Evolutionary conservation across 345 rosid genomes (phyloP).

Genomic region (Luvunga scandens): DNA sequence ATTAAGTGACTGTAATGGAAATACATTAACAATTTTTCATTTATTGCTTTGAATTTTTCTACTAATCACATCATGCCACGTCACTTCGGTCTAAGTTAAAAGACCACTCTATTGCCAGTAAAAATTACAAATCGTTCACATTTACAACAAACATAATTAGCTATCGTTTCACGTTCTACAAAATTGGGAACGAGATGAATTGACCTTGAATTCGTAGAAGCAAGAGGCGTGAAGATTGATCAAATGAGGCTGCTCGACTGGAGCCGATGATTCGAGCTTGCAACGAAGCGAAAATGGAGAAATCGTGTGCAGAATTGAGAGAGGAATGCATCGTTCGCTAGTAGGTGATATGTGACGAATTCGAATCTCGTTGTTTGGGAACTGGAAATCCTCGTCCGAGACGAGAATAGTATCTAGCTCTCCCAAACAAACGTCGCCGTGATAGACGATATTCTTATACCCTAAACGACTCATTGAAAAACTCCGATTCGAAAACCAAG

Average conservation of each 20-base stretch:
- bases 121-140: not conserved
- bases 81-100: no score
- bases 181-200: not conserved
- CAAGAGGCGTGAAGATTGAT: constrained; percentile 88
- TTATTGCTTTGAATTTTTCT: no score
- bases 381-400: constrained; percentile 53
- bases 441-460: constrained; percentile 75
- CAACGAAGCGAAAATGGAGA: constrained; percentile 80
- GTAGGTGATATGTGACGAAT: constrained; percentile 68
- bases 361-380: constrained; percentile 90
- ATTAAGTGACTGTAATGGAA: not conserved
- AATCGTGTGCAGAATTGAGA: constrained; percentile 79
- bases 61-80: no score
- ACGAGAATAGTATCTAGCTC: constrained; percentile 70
- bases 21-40: no score
- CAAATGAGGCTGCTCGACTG: constrained; percentile 53
- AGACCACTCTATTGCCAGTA: not conserved
- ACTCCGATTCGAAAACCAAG: not conserved
- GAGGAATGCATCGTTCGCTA: constrained; percentile 93
- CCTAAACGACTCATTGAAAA: constrained; percentile 72
- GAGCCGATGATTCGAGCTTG: constrained; percentile 81
- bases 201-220: constrained; percentile 82
- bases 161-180: not conserved
- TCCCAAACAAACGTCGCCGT: constrained; percentile 73
- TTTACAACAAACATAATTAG: not conserved